Base-by-base conservation (phyloP, 371 early-diverging fungal species). In the Mucor velutinosus region DNA sequence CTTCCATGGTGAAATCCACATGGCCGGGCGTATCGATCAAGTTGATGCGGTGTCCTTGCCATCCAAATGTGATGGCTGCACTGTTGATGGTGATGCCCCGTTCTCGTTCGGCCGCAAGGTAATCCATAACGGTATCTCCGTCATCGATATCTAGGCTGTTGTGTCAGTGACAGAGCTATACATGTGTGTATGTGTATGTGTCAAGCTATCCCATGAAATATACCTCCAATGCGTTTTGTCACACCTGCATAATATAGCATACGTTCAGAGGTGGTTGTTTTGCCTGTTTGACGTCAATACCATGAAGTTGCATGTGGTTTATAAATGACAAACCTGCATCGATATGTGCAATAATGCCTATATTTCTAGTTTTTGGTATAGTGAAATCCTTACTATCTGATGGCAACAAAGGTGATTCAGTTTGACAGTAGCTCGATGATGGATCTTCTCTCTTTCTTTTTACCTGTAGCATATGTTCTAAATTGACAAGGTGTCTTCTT, bases 1-100 rank as follows among this genome's bases (percentile, higher is more conserved):
- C 98, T 73, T 98, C 99, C 60, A 97, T 90, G 0, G 96, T 97
- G 65, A 98, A 98, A 76, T 98, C 98, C 0, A 95, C 94, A 66
- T 98, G 99, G 0, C 99, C 99, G 0, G 99, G 98, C 4, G 97
- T 97, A 72, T 98, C 99, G 58, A 98, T 96, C 60, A 98, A 72
- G 72, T 98, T 96, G 73, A 98, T 85, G 12, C 88, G 90, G 67
- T 93, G 87, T 47, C 86, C 87, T 19, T 86, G 76, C 98, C 98
- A 98, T 2, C 89, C 90, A 75, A 96, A 93, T 17, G 97, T 96
- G 37, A 97, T 97, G 12, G 97, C 95, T 0, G 99, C 98, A 6
- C 95, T 93, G 39, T 90, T 90, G 70, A 98, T 97, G 0, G 99
- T 98, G 53, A 98, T 98, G 1, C 98, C 98, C 17, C 99, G 89